Evolutionary conservation across 164 flowering plant genomes (phyloP), one percentile per base, ranked within the genome.

Genomic region (Aristolochia californica): DNA sequence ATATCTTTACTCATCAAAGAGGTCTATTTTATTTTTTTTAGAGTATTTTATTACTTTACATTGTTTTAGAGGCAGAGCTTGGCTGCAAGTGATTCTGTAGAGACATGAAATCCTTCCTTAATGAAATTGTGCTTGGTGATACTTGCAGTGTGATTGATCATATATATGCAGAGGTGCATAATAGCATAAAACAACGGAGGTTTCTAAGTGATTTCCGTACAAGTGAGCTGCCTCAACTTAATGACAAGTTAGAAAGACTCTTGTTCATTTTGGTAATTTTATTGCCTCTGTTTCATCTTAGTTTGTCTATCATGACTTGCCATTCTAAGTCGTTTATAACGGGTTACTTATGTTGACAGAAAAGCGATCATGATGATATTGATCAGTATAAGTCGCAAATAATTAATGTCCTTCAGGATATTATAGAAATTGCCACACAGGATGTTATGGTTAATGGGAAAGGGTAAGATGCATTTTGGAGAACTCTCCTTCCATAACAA

Each of bases 381-480:
- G 83, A 77, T 34, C 13, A 38, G 20, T 72, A 70, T 58, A 68
- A 63, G 68, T 58, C 85, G 38, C 84, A 72, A 62, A 75, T 86
- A 62, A 74, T 94, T 54, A 86, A 90, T 74, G 75, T 79, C 50
- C 80, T 94, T 57, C 99, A 94, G 77, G 97, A 89, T 72, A 84
- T 90, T 58, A 72, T 94, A 77, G 99, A 94, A 77, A 86, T 88
- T 47, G 80, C 87, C 55, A 73, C 74, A 48, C 78, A 86, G 68
- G 99, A 94, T 78, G 74, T 94, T 59, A 94, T 94, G 96, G 47
- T 28, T 53, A 66, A 80, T 58, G 93, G 88, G 15, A 70, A 72
- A 50, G 77, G 68, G 99, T 94, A 75, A 77, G 89, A 69, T 55
- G 27, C 55, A 54, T 5, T 2, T 54, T 34, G 5, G 43, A 52